Conservation (phyloP, 1,139 yeast genomes). For the Pichia inconspicua region DNA sequence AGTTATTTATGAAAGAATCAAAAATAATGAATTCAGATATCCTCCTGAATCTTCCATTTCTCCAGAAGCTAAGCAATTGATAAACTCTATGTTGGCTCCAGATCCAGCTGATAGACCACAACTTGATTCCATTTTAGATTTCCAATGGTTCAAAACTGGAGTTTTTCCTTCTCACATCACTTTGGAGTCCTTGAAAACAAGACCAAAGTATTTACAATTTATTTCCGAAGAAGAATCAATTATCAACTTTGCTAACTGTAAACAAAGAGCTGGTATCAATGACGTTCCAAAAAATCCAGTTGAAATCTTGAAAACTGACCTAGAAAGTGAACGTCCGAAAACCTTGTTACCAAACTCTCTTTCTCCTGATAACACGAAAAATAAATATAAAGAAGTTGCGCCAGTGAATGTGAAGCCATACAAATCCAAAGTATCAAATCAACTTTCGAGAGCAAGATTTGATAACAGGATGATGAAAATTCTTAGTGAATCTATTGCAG, state of each 20-base stretch:
- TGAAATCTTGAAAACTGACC: conserved; percentile 61
- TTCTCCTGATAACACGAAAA: conserved; percentile 87
- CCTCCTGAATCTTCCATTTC: conserved; percentile 66
- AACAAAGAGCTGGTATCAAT: conserved; percentile 58
- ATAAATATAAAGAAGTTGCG: conserved; percentile 71
- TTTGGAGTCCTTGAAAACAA: conserved; percentile 52
- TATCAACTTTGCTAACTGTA: conserved; percentile 60
- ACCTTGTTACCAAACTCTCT: conserved; percentile 77
- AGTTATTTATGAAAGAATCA: conserved; percentile 86
- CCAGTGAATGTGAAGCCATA: conserved; percentile 23
- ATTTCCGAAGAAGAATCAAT: conserved; percentile 57
- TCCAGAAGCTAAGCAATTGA: conserved; percentile 62
- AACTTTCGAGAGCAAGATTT: conserved; percentile 23
- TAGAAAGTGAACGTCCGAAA: conserved; percentile 61
- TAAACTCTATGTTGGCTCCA: conserved; percentile 62
- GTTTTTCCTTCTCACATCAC: conserved; percentile 73
- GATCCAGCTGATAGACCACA: conserved; percentile 81
- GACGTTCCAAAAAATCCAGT: conserved; percentile 48
- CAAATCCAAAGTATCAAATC: conserved; percentile 23
- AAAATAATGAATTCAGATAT: conserved; percentile 70
- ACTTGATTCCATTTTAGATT: conserved; percentile 67
- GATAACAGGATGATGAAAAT: conserved; percentile 22
- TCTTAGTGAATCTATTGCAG: conserved; percentile 22
- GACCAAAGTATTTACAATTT: conserved; percentile 46
- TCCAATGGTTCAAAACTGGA: conserved; percentile 72